Percentiles rank a stretch among this genome's conserved stretches.
Evolutionary conservation across 805 yeast species (phyloP).

Genomic region (Pichia occidentalis): DNA sequence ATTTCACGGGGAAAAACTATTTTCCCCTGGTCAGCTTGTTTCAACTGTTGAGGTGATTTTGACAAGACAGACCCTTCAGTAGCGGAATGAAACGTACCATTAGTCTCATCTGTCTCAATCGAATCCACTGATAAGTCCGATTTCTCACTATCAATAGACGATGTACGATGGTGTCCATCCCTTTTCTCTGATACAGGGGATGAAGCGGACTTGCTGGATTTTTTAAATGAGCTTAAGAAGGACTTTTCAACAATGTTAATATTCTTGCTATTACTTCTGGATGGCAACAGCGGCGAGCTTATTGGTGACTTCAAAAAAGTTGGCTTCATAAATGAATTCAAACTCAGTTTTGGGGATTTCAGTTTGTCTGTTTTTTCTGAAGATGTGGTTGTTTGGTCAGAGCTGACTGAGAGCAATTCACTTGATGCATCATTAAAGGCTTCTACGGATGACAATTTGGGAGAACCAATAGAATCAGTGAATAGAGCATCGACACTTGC

Average conservation of each 20-base stretch:
- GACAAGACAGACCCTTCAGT: not conserved
- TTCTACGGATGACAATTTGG: not conserved
- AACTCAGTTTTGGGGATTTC: conserved; percentile 4
- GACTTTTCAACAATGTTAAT: conserved; percentile 7
- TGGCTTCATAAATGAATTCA: not conserved
- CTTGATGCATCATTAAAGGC: not conserved
- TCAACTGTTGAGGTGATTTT: conserved; percentile 1
- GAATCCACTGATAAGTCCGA: conserved; percentile 8
- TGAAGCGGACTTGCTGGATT: conserved; percentile 1
- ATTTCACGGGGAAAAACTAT: conserved; percentile 58
- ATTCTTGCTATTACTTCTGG: not conserved
- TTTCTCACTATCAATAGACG: no score
- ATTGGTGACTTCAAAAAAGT: conserved; percentile 8
- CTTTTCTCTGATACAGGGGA: not conserved
- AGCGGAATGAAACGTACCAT: conserved; percentile 7
- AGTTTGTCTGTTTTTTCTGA: conserved; percentile 1
- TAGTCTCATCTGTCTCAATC: not conserved
- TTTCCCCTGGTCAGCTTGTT: no score
- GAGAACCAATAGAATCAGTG: not conserved
- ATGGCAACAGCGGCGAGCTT: conserved; percentile 2
- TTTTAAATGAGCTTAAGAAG: conserved; percentile 7
- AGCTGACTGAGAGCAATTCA: not conserved
- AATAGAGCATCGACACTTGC: conserved; percentile 7
- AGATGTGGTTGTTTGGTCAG: not conserved
- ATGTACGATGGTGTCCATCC: no score